Evolutionary conservation across 1,284 basidiomycete genomes (phyloP).

Genomic region (Trichosporon coremiiforme): DNA sequence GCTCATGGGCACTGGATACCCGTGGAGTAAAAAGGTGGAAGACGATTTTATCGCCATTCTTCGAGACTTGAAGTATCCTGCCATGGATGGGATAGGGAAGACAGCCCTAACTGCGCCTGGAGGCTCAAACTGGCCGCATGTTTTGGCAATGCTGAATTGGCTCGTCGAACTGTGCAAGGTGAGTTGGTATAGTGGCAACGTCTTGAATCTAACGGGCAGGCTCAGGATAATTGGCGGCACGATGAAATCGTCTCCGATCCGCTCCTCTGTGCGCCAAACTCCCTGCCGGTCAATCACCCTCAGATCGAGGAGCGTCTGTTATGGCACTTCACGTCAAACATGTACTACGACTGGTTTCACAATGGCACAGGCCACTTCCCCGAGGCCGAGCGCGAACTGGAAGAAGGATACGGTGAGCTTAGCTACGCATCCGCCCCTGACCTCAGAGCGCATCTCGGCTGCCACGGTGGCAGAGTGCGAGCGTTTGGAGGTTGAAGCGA

Average conservation of each 20-base stretch:
- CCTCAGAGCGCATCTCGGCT: slow-evolving; percentile 42
- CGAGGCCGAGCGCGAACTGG: slow-evolving; percentile 68
- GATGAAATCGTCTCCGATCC: slow-evolving; percentile 71
- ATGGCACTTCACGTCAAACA: slow-evolving; percentile 70
- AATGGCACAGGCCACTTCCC: slow-evolving; percentile 70
- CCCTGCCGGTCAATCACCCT: slow-evolving; percentile 49
- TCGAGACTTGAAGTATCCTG: slow-evolving; percentile 75
- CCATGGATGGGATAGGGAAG: slow-evolving; percentile 69
- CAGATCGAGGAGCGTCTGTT: slow-evolving; percentile 68
- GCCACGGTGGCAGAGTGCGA: slow-evolving; percentile 45
- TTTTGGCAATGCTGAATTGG: slow-evolving; percentile 84
- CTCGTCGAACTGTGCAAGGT: slow-evolving; percentile 67
- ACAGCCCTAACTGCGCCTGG: slow-evolving; percentile 83
- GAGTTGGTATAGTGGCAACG: neutral
- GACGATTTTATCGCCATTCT: slow-evolving; percentile 74
- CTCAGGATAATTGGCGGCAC: slow-evolving; percentile 62
- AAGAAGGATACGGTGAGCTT: slow-evolving; percentile 68
- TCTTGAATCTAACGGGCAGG: slow-evolving; percentile 32
- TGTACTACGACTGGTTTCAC: slow-evolving; percentile 70
- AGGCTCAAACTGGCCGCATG: slow-evolving; percentile 76
- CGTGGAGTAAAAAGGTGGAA: slow-evolving; percentile 65
- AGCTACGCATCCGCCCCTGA: too few relatives aligned
- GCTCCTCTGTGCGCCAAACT: slow-evolving; percentile 57
- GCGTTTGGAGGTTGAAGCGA: slow-evolving; percentile 40
- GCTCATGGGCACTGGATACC: slow-evolving; percentile 69